phyloP scores from a whole-genome alignment of 768 basidiomycete species.

The Boletus sensibilis region DNA sequence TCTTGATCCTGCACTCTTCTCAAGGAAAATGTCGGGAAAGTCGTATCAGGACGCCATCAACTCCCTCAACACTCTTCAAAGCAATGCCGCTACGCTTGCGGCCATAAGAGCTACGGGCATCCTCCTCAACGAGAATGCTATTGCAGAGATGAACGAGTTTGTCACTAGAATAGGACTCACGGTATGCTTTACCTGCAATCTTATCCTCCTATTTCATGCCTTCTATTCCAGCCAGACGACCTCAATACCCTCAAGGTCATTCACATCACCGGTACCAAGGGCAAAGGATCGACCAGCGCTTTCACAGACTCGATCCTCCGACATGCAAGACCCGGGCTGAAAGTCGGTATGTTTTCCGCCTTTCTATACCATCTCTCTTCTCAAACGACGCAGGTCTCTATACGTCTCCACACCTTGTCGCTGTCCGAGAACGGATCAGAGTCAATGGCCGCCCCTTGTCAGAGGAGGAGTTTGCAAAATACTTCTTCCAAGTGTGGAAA shows the following conservation, averaged over 20 bases:
- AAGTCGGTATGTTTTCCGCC: slow-evolving; percentile 59
- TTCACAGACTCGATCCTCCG: slow-evolving; percentile 87
- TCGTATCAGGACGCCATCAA: slow-evolving; percentile 75
- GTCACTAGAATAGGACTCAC: slow-evolving; percentile 81
- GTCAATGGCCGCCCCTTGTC: slow-evolving; percentile 89
- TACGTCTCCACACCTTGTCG: slow-evolving; percentile 94
- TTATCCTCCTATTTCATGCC: slow-evolving; percentile 13
- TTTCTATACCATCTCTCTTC: neutral
- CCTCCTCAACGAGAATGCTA: slow-evolving; percentile 52
- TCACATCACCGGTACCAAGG: slow-evolving; percentile 97
- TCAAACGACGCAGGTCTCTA: slow-evolving; percentile 66
- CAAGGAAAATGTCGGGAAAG: slow-evolving; percentile 48
- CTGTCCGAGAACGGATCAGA: slow-evolving; percentile 93
- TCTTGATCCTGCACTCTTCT: slow-evolving; percentile 2
- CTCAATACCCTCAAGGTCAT: slow-evolving; percentile 89
- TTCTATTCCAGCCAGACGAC: slow-evolving; percentile 60
- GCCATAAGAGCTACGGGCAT: slow-evolving; percentile 73
- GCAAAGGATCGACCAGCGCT: slow-evolving; percentile 96
- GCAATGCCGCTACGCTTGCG: slow-evolving; percentile 91
- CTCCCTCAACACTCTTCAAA: slow-evolving; percentile 77
- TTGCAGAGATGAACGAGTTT: slow-evolving; percentile 91
- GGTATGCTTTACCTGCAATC: slow-evolving; percentile 43
- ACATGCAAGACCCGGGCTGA: slow-evolving; percentile 69
- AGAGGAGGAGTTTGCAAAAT: slow-evolving; percentile 84
- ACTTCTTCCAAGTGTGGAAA: slow-evolving; percentile 97